Evolutionary conservation across 176 grass and related monocot genomes (phyloP).

Genomic region (Panicum miliaceum): DNA sequence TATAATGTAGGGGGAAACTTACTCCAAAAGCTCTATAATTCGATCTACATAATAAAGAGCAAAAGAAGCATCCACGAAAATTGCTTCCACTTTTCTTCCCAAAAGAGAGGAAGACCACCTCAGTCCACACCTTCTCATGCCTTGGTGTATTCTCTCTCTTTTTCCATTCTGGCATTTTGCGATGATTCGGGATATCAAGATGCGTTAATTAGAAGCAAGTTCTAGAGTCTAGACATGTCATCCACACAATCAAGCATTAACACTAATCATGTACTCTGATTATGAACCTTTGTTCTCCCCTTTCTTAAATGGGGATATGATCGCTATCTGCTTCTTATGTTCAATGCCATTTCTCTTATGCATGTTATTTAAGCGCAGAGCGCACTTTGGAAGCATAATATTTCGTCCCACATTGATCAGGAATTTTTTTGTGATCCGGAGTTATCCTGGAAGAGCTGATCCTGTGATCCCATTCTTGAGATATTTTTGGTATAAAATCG

Average conservation of each 20-base stretch:
- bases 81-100: not conserved
- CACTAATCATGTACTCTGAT: not conserved
- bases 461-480: not conserved
- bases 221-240: not conserved
- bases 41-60: not conserved
- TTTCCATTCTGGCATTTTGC: constrained; percentile 4
- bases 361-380: not conserved
- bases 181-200: not conserved
- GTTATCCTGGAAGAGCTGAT: not conserved
- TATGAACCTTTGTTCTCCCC: not conserved
- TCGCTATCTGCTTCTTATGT: not conserved
- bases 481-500: not conserved
- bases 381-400: not conserved
- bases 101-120: constrained; percentile 11
- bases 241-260: constrained; percentile 21
- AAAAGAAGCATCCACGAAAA: not conserved
- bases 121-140: not conserved
- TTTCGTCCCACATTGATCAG: not conserved
- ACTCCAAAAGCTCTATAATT: not conserved
- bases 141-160: not conserved
- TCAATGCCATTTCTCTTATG: not conserved
- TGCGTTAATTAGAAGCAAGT: not conserved
- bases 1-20: not conserved
- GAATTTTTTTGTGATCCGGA: not conserved
- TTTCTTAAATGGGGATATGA: constrained; percentile 22